Base-by-base conservation (phyloP, 2,329 filamentous ascomycete species). In the Diaporthe citriasiana region DNA sequence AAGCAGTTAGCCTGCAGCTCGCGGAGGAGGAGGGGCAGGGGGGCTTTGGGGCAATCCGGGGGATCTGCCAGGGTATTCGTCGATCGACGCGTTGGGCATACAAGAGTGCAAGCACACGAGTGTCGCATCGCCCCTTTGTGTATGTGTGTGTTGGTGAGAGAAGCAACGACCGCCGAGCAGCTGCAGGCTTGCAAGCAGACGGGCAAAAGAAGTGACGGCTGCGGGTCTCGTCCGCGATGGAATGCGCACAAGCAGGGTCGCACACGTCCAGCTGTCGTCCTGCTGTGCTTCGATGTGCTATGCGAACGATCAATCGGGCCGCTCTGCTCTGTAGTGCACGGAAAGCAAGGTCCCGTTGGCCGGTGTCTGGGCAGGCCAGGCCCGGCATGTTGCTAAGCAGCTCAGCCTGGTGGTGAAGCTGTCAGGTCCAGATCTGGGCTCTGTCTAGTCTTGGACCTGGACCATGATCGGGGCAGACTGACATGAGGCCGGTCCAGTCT, bases 221-320 rank as follows among this genome's bases (percentile, higher is more conserved):
- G 63, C 47, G 47, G 63, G 63, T 40, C 33, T 40, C 30, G n/a
- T 22, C 22, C n/a, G 45, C 35, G 45, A 50, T 10, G 45, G 19
- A 33, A 17, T 1, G 33, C 59, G 33, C 60, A 51, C 30, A 66
- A 30, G 60, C 45, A 51, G 45, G 35, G 45, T 38, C 9, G 63
- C 33, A 38, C 17, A 35, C 38, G 45, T 53, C 63, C 63, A 68
- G 63, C 33, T 53, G 63, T 38, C 63, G 42, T 25, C 22, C 45
- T 38, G 63, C 15, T 27, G 45, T 51, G 30, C 63, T 60, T 17
- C 22, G 15, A 35, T 27, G 47, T 40, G 47, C 3, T 25, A 66
- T 53, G 63, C 33, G 63, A 66, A 66, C 63, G 33, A 53, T 68
- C 33, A 68, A 53, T 51, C 63, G 63, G 63, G 45, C 63, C 45